These are phyloP conservation scores for Suillus cothurnatus DNA, from an alignment of 768 basidiomycete species.

Conservation along the genomic window DNA sequence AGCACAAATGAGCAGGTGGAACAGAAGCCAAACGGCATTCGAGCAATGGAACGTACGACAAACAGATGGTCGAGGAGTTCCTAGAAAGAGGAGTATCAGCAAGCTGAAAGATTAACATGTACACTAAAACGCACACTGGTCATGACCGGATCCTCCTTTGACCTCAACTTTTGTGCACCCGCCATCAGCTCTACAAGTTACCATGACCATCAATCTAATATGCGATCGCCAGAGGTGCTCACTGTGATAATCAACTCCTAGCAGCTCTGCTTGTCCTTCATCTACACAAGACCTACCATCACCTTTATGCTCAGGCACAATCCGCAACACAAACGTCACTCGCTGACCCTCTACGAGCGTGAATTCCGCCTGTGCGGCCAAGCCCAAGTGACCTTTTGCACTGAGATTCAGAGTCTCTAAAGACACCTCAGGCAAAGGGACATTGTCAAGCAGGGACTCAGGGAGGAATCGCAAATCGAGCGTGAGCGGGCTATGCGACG, in stretches of 20 bases:
- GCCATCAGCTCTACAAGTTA: constrained; percentile 42
- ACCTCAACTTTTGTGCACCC: constrained; percentile 48
- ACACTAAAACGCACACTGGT: constrained; percentile 48
- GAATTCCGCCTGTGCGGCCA: constrained; percentile 59
- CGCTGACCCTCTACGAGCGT: constrained; percentile 80
- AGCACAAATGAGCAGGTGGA: constrained; percentile 10
- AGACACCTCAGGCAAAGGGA: constrained; percentile 52
- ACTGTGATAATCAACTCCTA: constrained; percentile 51
- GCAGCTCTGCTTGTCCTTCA: constrained; percentile 43
- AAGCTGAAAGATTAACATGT: not conserved
- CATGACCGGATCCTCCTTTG: constrained; percentile 70
- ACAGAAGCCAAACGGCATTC: not conserved
- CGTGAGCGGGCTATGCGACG: constrained; percentile 32
- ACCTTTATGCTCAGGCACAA: constrained; percentile 49
- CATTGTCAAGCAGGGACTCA: constrained; percentile 56
- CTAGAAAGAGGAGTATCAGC: constrained; percentile 30
- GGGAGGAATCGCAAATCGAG: constrained; percentile 80
- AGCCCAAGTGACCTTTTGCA: constrained; percentile 75
- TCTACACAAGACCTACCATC: constrained; percentile 23
- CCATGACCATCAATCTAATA: constrained; percentile 13
- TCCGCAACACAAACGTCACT: constrained; percentile 86
- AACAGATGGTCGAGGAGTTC: constrained; percentile 60
- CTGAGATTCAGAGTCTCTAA: constrained; percentile 66
- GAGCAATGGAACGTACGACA: constrained; percentile 40
- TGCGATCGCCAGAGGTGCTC: constrained; percentile 15